Evolutionary conservation across 83 land plant genomes (phyloP).

Genomic region (Diphasiastrum complanatum): DNA sequence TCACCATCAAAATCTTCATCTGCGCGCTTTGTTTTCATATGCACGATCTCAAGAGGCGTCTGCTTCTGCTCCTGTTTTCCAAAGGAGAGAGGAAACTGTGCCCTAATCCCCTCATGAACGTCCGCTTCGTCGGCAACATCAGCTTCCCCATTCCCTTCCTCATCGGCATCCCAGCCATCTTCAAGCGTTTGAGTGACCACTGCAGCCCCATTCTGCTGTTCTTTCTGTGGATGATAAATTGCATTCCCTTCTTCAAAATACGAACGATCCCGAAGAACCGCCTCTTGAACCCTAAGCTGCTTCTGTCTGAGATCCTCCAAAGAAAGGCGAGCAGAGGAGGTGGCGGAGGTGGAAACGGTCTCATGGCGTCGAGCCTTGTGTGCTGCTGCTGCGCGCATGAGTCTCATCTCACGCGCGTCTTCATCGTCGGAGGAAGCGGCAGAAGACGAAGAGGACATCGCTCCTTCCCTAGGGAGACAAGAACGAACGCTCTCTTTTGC

Average conservation of each 20-base stretch:
- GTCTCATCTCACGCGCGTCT: slow-evolving; percentile 1
- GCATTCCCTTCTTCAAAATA: slow-evolving; percentile 6
- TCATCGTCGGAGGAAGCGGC: slow-evolving; percentile 10
- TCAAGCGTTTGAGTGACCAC: neutral
- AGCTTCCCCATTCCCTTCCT: neutral
- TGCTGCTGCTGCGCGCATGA: neutral
- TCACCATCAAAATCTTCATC: slow-evolving; percentile 3
- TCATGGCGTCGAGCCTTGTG: neutral
- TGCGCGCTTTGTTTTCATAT: slow-evolving; percentile 63
- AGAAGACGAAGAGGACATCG: too few species aligned
- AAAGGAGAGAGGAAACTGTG: slow-evolving; percentile 84
- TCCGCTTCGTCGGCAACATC: slow-evolving; percentile 52
- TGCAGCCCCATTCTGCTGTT: neutral
- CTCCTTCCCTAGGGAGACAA: too few species aligned
- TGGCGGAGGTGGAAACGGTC: neutral
- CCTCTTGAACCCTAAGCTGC: neutral
- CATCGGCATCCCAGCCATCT: neutral
- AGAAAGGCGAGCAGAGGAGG: neutral
- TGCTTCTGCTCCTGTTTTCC: slow-evolving; percentile 65
- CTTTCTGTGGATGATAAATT: too few species aligned
- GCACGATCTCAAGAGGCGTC: slow-evolving; percentile 53
- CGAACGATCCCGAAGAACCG: neutral
- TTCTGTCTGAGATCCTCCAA: neutral
- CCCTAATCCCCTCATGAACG: slow-evolving; percentile 62
- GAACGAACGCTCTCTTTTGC: too few species aligned